phyloP scores from a whole-genome alignment of 1,284 basidiomycete genomes.

The Irpex lacteus region DNA sequence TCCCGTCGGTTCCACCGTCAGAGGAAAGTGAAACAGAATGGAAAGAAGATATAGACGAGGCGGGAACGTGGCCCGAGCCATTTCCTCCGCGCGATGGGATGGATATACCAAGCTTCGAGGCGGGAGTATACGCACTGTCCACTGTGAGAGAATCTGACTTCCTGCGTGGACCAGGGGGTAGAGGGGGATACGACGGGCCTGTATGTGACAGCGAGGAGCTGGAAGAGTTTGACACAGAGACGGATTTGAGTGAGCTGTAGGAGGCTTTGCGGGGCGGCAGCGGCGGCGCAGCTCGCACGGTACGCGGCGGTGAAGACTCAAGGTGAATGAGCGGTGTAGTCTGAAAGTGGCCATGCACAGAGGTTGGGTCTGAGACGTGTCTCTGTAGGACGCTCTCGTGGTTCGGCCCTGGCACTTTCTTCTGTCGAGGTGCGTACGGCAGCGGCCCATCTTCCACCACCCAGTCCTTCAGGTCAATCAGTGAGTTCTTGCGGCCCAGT shows the following conservation, averaged over 20 bases:
- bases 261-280: constrained; percentile 68
- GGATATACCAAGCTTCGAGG: constrained; percentile 33
- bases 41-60: constrained; percentile 75
- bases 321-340: constrained; percentile 53
- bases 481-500: constrained; percentile 55
- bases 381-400: constrained; percentile 12
- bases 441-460: constrained; percentile 58
- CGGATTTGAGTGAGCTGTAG: constrained; percentile 43
- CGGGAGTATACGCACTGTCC: constrained; percentile 58
- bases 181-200: constrained; percentile 10
- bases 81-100: constrained; percentile 29
- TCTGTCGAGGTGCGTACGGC: constrained; percentile 28
- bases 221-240: constrained; percentile 32
- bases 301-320: constrained; percentile 36
- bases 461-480: constrained; percentile 75
- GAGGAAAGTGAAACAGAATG: constrained; percentile 79
- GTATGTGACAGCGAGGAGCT: constrained; percentile 24
- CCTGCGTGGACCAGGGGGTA: constrained; percentile 29
- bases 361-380: constrained; percentile 23
- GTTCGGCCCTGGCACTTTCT: constrained; percentile 12
- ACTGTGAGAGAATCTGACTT: constrained; percentile 45
- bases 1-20: constrained; percentile 47
- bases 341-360: constrained; percentile 12
- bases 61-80: constrained; percentile 47
- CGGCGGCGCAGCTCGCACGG: constrained; percentile 41